A percentile compares a stretch with the other conserved stretches of the same genome.
Evolutionary conservation across 345 rosid species (phyloP).

Genomic region (Brassica napus): DNA sequence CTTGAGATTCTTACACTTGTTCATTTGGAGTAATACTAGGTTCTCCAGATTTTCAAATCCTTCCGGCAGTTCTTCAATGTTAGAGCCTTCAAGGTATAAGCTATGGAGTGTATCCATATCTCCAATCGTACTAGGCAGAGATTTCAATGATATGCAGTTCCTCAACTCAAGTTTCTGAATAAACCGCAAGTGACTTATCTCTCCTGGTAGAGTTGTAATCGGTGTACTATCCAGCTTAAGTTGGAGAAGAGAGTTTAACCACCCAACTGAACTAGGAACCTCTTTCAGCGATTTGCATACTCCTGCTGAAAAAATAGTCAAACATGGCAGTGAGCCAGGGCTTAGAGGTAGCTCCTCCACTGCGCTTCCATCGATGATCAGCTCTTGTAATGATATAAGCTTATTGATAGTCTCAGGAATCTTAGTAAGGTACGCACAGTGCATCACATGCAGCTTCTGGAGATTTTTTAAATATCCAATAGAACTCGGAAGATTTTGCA

Average conservation of each 20-base stretch:
- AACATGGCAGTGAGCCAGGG: slow-evolving; percentile 9
- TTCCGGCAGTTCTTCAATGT: slow-evolving; percentile 28
- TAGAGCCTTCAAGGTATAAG: slow-evolving; percentile 24
- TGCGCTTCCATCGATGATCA: slow-evolving; percentile 15
- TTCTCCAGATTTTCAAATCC: slow-evolving; percentile 22
- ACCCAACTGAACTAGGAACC: slow-evolving; percentile 30
- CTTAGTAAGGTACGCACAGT: slow-evolving; percentile 15
- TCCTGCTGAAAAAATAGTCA: slow-evolving; percentile 25
- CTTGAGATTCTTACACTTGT: slow-evolving; percentile 24
- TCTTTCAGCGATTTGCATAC: slow-evolving; percentile 15
- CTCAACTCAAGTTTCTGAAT: slow-evolving; percentile 11
- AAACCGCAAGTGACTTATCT: slow-evolving; percentile 16
- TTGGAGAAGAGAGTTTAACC: slow-evolving; percentile 26
- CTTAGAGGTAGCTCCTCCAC: slow-evolving; percentile 24
- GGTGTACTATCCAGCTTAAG: slow-evolving; percentile 23
- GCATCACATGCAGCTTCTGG: slow-evolving; percentile 23
- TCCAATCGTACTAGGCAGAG: slow-evolving; percentile 17
- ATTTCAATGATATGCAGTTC: slow-evolving; percentile 14
- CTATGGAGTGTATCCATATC: slow-evolving; percentile 30
- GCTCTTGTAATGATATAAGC: slow-evolving; percentile 22
- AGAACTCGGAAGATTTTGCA: slow-evolving; percentile 26
- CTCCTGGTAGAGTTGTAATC: slow-evolving; percentile 25
- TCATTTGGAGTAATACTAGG: slow-evolving; percentile 1
- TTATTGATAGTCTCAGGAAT: slow-evolving; percentile 26
- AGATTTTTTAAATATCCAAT: slow-evolving; percentile 18